A percentile compares a stretch with the other conserved stretches of the same genome.
These are phyloP conservation scores for Trichosporon sp. DNA, from an alignment of 1,284 basidiomycete genomes.

Conservation along the genomic window DNA sequence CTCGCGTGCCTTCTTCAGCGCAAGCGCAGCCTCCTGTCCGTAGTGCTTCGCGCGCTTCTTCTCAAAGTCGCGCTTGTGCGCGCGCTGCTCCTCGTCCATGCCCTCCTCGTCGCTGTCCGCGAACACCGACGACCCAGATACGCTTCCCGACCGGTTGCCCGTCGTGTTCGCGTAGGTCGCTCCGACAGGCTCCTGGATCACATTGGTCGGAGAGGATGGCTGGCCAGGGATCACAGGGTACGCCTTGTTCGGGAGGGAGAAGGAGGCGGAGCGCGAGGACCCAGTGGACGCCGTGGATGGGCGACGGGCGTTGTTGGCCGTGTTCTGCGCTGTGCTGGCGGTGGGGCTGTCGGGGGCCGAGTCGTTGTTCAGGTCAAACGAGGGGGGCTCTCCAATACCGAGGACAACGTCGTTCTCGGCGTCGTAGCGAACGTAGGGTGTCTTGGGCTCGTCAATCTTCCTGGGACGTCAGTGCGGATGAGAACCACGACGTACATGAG, in stretches of 20 bases:
- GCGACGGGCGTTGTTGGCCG: conserved; percentile 35
- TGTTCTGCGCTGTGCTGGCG: conserved; percentile 28
- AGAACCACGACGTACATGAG: conserved; percentile 64
- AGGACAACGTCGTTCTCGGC: conserved; percentile 74
- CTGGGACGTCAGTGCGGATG: conserved; percentile 31
- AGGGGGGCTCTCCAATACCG: conserved; percentile 69
- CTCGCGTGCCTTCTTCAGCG: conserved; percentile 68
- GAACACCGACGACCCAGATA: conserved; percentile 43
- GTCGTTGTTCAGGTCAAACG: conserved; percentile 46
- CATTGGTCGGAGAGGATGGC: conserved; percentile 52
- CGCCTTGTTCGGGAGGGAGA: conserved; percentile 60
- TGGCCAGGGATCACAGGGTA: conserved; percentile 48
- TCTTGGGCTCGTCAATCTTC: conserved; percentile 95
- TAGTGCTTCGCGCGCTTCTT: conserved; percentile 81
- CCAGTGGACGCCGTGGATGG: conserved; percentile 68
- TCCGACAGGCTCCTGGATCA: conserved; percentile 58
- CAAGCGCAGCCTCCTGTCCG: conserved; percentile 81
- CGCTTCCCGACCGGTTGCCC: conserved; percentile 39
- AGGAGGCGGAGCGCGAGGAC: conserved; percentile 76
- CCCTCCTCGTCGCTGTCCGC: conserved; percentile 72
- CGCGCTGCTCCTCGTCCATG: conserved; percentile 85
- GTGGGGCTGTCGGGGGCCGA: conserved; percentile 20
- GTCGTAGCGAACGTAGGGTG: conserved; percentile 89
- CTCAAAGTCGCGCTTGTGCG: conserved; percentile 79
- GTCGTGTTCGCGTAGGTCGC: conserved; percentile 53